Evolutionary conservation across 1,284 basidiomycete species (phyloP), one percentile per base, ranked within the genome.

Genomic region (Laetiporus sulphureus): DNA sequence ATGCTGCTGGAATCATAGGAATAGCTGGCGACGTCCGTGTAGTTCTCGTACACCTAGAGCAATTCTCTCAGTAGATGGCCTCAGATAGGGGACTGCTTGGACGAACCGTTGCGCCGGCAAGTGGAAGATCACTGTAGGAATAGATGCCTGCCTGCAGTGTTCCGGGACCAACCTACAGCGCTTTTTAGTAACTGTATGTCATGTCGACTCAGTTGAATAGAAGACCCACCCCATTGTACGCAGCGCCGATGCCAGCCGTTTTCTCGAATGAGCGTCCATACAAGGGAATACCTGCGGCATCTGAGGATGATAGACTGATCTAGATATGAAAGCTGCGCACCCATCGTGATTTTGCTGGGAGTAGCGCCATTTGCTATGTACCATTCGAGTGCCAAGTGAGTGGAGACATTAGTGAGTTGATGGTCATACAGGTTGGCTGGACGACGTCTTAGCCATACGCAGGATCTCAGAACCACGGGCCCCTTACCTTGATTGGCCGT

Each of bases 191-290:
- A n/a, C n/a, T n/a, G n/a, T n/a, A n/a, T n/a, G n/a, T n/a, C n/a
- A n/a, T n/a, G n/a, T n/a, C n/a, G n/a, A n/a, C 38, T 15, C 20
- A 5, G 11, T 13, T 16, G 19, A 19, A 11, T n/a, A 31, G 20
- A 4, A 2, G n/a, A 46, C 71, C 54, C 58, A 76, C 79, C 24
- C 89, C 88, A 36, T 61, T 75, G 69, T 83, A 97, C 1, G 88
- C 61, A 36, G 73, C 59, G 6, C 89, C 88, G 27, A 91, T 73
- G 0, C 91, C 91, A 32, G 62, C 60, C 0, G 91, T 94, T 36
- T 79, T 68, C 58, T 85, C 79, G 61, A 95, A 97, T 0, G 84
- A 82, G 45, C 87, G 80, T 0, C 91, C 91, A 54, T 92, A 92
- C 2, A 91, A 65, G 2, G 91, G 91, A 56, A 93, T 81, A 18